Evolutionary conservation across 768 basidiomycete genomes (phyloP).

Genomic region (Lactifluus subvellereus): DNA sequence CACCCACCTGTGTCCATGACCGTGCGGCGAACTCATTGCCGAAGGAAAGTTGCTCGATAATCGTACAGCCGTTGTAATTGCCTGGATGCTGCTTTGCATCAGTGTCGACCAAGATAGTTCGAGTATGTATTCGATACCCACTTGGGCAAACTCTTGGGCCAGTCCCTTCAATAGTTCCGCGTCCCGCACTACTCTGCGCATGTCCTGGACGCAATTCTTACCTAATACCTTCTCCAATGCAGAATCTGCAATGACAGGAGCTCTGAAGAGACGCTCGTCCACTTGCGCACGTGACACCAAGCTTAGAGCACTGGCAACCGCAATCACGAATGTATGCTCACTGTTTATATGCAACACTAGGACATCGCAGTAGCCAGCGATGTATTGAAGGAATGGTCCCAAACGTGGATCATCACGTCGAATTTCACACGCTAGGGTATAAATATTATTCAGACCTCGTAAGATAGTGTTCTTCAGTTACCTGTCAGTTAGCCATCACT

Average conservation of each 20-base stretch:
- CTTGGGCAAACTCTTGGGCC: slow-evolving; percentile 7
- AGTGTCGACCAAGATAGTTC: not conserved
- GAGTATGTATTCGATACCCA: not conserved
- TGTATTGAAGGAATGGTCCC: slow-evolving; percentile 14
- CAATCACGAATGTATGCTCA: not conserved
- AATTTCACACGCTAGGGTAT: slow-evolving; percentile 7
- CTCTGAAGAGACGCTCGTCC: slow-evolving; percentile 12
- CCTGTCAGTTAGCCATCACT: not conserved
- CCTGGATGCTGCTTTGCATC: not conserved
- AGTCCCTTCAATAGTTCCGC: slow-evolving; percentile 7
- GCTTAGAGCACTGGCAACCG: not conserved
- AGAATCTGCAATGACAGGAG: not conserved
- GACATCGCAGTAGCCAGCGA: slow-evolving; percentile 14
- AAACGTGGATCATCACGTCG: slow-evolving; percentile 4
- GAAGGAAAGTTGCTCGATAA: slow-evolving; percentile 8
- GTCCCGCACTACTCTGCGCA: slow-evolving; percentile 5
- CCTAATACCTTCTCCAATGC: slow-evolving; percentile 2
- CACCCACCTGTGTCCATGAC: slow-evolving; percentile 16
- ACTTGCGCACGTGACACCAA: not conserved
- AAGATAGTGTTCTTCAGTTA: slow-evolving; percentile 20
- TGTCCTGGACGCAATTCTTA: slow-evolving; percentile 11
- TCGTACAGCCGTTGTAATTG: not conserved
- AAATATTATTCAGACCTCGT: slow-evolving; percentile 19
- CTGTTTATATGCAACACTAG: slow-evolving; percentile 4
- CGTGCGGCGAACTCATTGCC: slow-evolving; percentile 15